Conservation (phyloP, 1,139 yeast species). For the Kluyveromyces sp. region DNA sequence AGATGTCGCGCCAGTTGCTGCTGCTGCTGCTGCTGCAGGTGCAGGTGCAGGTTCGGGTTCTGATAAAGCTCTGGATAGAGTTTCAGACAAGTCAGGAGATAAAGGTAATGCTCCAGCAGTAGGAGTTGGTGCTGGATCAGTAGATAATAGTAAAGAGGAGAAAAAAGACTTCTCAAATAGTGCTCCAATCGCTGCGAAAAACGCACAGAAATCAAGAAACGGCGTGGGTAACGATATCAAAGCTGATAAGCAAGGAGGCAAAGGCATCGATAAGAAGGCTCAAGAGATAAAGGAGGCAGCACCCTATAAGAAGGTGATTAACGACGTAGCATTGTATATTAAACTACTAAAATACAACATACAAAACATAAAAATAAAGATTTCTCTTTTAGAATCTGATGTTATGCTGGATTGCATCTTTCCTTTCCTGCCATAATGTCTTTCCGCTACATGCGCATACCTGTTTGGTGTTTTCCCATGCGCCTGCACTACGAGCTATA, state of each 20-base stretch:
- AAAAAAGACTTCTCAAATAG: slow-evolving; percentile 26
- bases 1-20: not conserved
- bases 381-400: slow-evolving; percentile 7
- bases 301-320: slow-evolving; percentile 8
- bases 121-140: not conserved
- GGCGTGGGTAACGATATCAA: slow-evolving; percentile 12
- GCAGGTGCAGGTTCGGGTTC: not conserved
- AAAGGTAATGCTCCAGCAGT: not conserved
- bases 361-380: not conserved
- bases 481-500: slow-evolving; percentile 93
- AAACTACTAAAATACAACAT: not conserved
- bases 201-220: slow-evolving; percentile 5
- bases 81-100: not conserved
- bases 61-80: not conserved
- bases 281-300: slow-evolving; percentile 10
- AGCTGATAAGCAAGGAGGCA: slow-evolving; percentile 11
- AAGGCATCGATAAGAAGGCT: slow-evolving; percentile 10
- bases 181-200: slow-evolving; percentile 2
- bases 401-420: slow-evolving; percentile 44
- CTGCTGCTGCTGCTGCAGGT: not conserved
- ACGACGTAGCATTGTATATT: not conserved
- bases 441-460: slow-evolving; percentile 94
- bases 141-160: slow-evolving; percentile 4
- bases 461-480: slow-evolving; percentile 90
- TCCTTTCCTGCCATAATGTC: slow-evolving; percentile 91